A percentile compares a stretch with the other conserved stretches of the same genome.
Conservation (phyloP, 768 basidiomycete genomes). For the Dendrothele bispora region DNA sequence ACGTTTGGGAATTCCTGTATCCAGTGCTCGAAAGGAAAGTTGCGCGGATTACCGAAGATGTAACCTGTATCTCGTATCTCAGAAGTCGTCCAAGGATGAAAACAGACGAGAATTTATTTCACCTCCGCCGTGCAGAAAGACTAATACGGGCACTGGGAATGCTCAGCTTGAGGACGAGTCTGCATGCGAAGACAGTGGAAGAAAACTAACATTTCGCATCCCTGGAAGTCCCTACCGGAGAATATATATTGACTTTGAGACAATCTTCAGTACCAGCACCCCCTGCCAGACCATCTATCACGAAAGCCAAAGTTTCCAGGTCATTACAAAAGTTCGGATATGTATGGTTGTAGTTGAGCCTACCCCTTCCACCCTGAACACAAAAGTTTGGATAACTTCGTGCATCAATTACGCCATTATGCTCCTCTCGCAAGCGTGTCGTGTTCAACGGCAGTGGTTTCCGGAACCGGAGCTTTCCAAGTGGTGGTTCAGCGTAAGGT, state of each 20-base stretch:
- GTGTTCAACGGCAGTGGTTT: constrained; percentile 53
- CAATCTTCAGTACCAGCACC: constrained; percentile 69
- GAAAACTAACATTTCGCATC: too few relatives aligned
- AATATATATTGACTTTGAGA: constrained; percentile 62
- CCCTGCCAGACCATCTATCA: constrained; percentile 50
- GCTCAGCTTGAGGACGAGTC: constrained; percentile 23
- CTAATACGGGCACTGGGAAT: constrained; percentile 18
- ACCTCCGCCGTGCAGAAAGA: constrained; percentile 52
- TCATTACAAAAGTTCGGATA: background rate
- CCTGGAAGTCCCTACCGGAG: constrained; percentile 46
- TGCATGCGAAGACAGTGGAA: constrained; percentile 27
- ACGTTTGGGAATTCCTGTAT: constrained; percentile 60
- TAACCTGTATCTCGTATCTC: constrained; percentile 36
- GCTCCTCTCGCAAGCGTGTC: constrained; percentile 33
- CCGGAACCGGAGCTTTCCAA: constrained; percentile 51
- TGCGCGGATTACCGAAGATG: constrained; percentile 56
- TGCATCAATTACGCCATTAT: constrained; percentile 46
- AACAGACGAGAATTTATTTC: too few relatives aligned
- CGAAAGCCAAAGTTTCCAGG: constrained; percentile 15
- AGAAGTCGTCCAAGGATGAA: too few relatives aligned
- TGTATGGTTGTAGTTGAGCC: constrained; percentile 18
- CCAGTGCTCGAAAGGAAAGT: constrained; percentile 69
- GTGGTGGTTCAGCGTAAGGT: constrained; percentile 58
- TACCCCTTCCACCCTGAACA: constrained; percentile 53
- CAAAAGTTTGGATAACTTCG: constrained; percentile 56